Percentiles rank a stretch among this genome's conserved stretches.
phyloP scores from a whole-genome alignment of 2,329 filamentous ascomycete species.

The Colletotrichum tofieldiae region DNA sequence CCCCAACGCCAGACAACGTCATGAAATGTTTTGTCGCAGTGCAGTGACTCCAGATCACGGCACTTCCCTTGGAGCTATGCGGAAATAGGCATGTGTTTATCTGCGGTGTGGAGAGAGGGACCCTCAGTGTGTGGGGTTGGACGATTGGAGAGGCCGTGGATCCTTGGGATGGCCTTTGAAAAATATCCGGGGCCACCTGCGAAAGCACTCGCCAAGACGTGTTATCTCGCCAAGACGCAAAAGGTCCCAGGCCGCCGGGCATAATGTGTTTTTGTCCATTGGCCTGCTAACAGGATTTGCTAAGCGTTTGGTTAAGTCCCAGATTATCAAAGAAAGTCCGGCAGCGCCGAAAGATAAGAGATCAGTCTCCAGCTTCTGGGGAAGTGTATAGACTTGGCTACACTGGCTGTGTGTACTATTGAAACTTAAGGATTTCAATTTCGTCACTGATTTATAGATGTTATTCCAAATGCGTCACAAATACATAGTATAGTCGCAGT shows the following conservation, averaged over 20 bases:
- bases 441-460: too few species aligned
- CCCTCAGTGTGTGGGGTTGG: constrained; percentile 35
- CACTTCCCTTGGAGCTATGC: constrained; percentile 22
- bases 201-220: constrained; percentile 31
- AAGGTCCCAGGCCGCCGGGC: constrained; percentile 11
- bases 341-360: too few species aligned
- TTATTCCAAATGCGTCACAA: too few species aligned
- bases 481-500: too few species aligned
- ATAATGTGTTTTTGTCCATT: not conserved
- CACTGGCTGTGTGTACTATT: too few species aligned
- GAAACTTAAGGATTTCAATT: too few species aligned
- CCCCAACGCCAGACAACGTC: constrained; percentile 10
- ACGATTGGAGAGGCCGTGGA: not conserved
- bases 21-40: not conserved
- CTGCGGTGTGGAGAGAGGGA: constrained; percentile 24
- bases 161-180: not conserved
- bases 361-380: too few species aligned
- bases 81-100: constrained; percentile 37
- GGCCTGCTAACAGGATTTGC: too few species aligned
- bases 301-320: not conserved
- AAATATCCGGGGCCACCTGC: constrained; percentile 8
- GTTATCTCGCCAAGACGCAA: constrained; percentile 37
- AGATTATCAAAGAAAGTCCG: not conserved
- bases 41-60: constrained; percentile 5
- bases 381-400: too few species aligned